Conservation (phyloP, 768 basidiomycete genomes). For the Tephrocybe sp. region DNA sequence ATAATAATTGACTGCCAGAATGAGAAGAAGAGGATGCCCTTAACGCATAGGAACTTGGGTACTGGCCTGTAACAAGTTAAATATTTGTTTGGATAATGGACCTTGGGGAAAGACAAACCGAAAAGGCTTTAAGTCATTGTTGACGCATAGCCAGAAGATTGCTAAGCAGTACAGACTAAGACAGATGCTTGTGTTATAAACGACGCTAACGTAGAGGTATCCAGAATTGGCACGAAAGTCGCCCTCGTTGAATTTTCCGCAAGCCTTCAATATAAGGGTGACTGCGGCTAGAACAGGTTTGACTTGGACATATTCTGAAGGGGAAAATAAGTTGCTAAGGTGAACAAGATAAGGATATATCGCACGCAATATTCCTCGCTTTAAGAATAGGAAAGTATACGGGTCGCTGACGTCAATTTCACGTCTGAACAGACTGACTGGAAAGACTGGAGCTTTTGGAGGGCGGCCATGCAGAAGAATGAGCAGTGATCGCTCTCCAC, state of each 20-base stretch:
- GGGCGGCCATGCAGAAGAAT: slow-evolving; percentile 90
- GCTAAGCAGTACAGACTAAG: slow-evolving; percentile 87
- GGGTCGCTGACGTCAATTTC: slow-evolving; percentile 96
- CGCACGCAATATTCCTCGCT: slow-evolving; percentile 91
- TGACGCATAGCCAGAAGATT: slow-evolving; percentile 95
- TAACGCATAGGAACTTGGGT: slow-evolving; percentile 98
- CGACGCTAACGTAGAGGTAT: slow-evolving; percentile 86
- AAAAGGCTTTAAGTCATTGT: slow-evolving; percentile 87
- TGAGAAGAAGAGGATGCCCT: slow-evolving; percentile 96
- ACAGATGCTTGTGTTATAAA: slow-evolving; percentile 84
- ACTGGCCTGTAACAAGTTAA: slow-evolving; percentile 57
- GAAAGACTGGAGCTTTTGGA: slow-evolving; percentile 86
- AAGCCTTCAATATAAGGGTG: slow-evolving; percentile 84
- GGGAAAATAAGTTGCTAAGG: slow-evolving; percentile 46
- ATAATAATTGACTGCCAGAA: slow-evolving; percentile 95
- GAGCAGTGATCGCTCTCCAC: slow-evolving; percentile 91
- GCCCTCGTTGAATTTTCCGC: slow-evolving; percentile 89
- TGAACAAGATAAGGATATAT: slow-evolving; percentile 5
- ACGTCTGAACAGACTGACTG: slow-evolving; percentile 75
- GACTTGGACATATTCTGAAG: slow-evolving; percentile 91
- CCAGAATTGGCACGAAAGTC: slow-evolving; percentile 82
- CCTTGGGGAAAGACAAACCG: slow-evolving; percentile 45
- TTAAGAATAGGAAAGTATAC: slow-evolving; percentile 89
- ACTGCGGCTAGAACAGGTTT: slow-evolving; percentile 87
- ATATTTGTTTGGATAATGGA: not conserved